Evolutionary conservation across 2,329 filamentous ascomycete species (phyloP), one percentile per base, ranked within the genome.

Genomic region (Apiospora kogelbergensis): DNA sequence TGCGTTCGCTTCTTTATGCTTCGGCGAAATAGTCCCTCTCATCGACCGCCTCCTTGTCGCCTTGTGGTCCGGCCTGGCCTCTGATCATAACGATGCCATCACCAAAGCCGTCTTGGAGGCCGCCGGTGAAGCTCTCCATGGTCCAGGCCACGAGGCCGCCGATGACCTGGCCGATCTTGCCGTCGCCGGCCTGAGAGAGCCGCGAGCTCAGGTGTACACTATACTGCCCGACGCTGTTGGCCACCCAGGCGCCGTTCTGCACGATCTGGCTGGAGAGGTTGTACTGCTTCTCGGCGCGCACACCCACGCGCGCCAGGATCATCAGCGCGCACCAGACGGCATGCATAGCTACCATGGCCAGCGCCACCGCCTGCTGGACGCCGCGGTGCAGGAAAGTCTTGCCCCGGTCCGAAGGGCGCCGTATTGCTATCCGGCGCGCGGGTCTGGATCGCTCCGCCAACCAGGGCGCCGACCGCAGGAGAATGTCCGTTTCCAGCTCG

Each of bases 231-330:
- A 91, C 72, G 64, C 78, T 79, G 71, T 89, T 85, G 3, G 86
- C 85, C 2, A 86, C 82, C 63, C 82, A 81, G 41, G 90, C 78
- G 6, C 87, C 80, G 26, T 82, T 81, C 9, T 83, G 81, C 22
- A 91, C 77, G 1, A 91, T 71, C 30, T 85, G 85, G 74, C 90
- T 86, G 0, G 86, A 89, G 70, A 94, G 83, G 71, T 87, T 88
- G 78, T 93, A 88, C 72, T 89, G 85, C 20, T 89, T 85, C 76
- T 94, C 91, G 71, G 90, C 90, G 65, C 84, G 81, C 71, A 89
- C 90, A 20, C 86, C 82, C 20, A 84, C 79, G 20, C 82, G 82
- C 17, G 90, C 72, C 15, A 91, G 77, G 5, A 85, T 26, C 17
- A 72, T 74, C 71, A 87, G 84, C 41, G 90, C 74, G 74, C 91